Base-by-base conservation (phyloP, 352 stramenopile species). In the Pythium guiyangense region DNA sequence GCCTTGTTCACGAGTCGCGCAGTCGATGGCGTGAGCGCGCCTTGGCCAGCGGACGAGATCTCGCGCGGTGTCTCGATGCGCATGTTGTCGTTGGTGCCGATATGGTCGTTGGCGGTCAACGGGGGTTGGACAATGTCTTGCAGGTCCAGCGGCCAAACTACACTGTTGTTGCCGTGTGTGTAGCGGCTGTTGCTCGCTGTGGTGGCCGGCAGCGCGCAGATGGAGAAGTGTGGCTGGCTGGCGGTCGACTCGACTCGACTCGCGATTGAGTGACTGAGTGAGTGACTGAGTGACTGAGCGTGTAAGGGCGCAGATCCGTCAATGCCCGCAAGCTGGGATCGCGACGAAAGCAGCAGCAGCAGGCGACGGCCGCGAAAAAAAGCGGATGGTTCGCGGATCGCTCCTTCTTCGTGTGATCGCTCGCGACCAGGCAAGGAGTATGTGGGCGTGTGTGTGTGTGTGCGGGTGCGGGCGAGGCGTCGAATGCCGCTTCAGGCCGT, bases 1-100 rank as follows among this genome's bases (percentile, higher is more conserved):
- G 73, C 55, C 53, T 86, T 88, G 54, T 54, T 63, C 11, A 91
- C 77, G 14, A 88, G 52, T 9, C 69, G 63, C 27, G 77, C 81
- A 14, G 81, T 91, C 34, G 72, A 59, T 22, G 81, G 81, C 64
- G 81, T 91, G 25, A 91, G 58, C 26, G 78, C 73, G 31, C 81
- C 81, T 54, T 91, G 81, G 43, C 55, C 57, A 20, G 84, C 78
- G n/a, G 78, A 88, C 46, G 81, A 91, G 62, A 91, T 89, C 66
- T 88, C 77, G 42, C 77, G 78, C 49, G 74, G 78, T 9, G 76
- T 83, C 50, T 54, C 40, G 42, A 63, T 59, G 15, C 6, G 17
- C 22, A 8, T n/a, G 26, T 27, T 25, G 3, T 3, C 49, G 15
- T 25, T 14, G 51, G 22, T n/a, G n/a, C n/a, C n/a, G n/a, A n/a